Conservation (phyloP, 805 yeast genomes). For the Lipomyces lipofer region DNA sequence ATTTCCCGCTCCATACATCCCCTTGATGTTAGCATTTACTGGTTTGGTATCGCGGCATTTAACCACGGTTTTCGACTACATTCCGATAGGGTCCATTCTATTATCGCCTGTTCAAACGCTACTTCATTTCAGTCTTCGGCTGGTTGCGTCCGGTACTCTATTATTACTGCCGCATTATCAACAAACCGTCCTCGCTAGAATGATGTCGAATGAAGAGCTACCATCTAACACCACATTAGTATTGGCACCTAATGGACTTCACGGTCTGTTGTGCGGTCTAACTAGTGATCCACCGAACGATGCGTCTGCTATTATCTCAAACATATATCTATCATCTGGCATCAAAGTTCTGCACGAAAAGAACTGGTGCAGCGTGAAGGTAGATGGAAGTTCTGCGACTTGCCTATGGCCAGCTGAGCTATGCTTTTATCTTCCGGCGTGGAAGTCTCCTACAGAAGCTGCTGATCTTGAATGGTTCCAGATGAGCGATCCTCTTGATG, state of each 20-base stretch:
- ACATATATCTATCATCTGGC: conserved; percentile 19
- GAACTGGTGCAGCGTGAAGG: conserved; percentile 22
- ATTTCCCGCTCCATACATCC: conserved; percentile 29
- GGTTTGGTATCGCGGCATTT: conserved; percentile 22
- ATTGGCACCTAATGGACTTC: conserved; percentile 26
- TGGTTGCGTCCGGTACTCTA: conserved; percentile 26
- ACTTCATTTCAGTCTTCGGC: conserved; percentile 15
- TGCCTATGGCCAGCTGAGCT: conserved; percentile 36
- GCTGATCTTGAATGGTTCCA: conserved; percentile 30
- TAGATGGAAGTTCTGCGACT: conserved; percentile 18
- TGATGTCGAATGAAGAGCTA: conserved; percentile 4
- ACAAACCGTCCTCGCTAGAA: conserved; percentile 6
- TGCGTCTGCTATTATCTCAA: conserved; percentile 19
- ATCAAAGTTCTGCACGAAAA: conserved; percentile 17
- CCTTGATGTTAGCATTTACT: conserved; percentile 27
- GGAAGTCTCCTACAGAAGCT: conserved; percentile 5
- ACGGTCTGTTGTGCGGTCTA: conserved; percentile 12
- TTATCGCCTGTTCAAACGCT: conserved; percentile 17
- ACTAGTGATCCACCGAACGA: conserved; percentile 21
- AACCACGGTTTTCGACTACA: conserved; percentile 23
- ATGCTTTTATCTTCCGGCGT: conserved; percentile 26
- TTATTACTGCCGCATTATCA: conserved; percentile 23
- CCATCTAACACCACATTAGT: conserved; percentile 15
- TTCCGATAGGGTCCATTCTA: conserved; percentile 27
- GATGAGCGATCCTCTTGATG: conserved; percentile 31